Base-by-base conservation (phyloP, 1,284 basidiomycete genomes). In the Gymnopus androsaceus region DNA sequence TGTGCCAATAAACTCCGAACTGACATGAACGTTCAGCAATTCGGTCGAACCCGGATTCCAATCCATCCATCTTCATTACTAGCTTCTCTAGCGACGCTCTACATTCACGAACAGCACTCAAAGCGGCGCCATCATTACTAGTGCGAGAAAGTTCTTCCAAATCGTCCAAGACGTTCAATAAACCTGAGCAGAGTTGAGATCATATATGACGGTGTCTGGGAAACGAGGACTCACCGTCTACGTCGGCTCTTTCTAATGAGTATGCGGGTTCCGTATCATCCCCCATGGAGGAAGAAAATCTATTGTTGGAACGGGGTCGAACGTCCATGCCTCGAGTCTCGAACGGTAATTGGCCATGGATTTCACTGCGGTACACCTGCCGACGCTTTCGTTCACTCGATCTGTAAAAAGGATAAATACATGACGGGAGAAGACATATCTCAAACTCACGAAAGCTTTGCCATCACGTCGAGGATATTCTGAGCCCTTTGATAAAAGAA, bases 401-500 rank as follows among this genome's bases (percentile, higher is more conserved):
- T 3, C 89, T 89, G 55, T 44, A 64, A 56, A 30, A 30, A 42
- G 42, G 30, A 47, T 34, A 54, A 27, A 17, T 57, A 28, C 31
- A 45, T 41, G 47, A 17, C 14, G 15, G 51, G 40, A 15, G 28
- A 57, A 37, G 34, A 34, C 57, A 53, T 15, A 28, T 7, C 4
- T 23, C 17, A 51, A 11, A 76, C 85, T 64, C 66, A 90, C 88
- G 88, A 88, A 31, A 91, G 75, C 64, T 87, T 91, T 1, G 89
- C 88, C 85, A 95, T 87, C 2, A 92, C 83, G 65, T 93, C 89
- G 2, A 90, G 74, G 54, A 95, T 86, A 40, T 82, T 84, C 60
- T 90, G 85, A 0, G 90, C 84, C 54, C 91, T 79, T 59, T 88
- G 87, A 59, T 86, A 85, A 68, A 95, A 89, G 66, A 92, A 90